phyloP scores from a whole-genome alignment of 805 yeast species.

The Ogataea polymorpha region DNA sequence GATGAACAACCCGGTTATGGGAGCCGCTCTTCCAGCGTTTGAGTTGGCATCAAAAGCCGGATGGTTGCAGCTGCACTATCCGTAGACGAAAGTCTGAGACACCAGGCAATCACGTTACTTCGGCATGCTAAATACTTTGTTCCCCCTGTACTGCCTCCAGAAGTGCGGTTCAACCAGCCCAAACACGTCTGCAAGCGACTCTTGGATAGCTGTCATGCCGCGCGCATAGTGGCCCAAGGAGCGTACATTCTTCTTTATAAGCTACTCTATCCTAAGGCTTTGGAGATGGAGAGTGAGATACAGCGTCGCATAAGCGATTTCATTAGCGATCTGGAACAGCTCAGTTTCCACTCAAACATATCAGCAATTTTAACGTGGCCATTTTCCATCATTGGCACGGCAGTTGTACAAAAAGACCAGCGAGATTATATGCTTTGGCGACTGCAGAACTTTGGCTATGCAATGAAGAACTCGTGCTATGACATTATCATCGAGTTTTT shows the following conservation, averaged over 20 bases:
- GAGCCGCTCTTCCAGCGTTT: slow-evolving; percentile 36
- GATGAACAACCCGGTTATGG: slow-evolving; percentile 41
- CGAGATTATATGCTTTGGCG: slow-evolving; percentile 15
- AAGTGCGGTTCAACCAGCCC: slow-evolving; percentile 13
- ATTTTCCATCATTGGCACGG: slow-evolving; percentile 15
- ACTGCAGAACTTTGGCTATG: slow-evolving; percentile 10
- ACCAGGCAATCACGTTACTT: slow-evolving; percentile 8
- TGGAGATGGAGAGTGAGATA: slow-evolving; percentile 9
- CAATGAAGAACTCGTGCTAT: slow-evolving; percentile 6
- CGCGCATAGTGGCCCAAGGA: slow-evolving; percentile 13
- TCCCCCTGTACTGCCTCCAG: slow-evolving; percentile 18
- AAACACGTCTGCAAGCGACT: slow-evolving; percentile 17
- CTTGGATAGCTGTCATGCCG: slow-evolving; percentile 17
- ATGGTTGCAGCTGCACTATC: slow-evolving; percentile 30
- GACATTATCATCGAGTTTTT: slow-evolving; percentile 12
- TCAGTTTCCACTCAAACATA: slow-evolving; percentile 11
- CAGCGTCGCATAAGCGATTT: slow-evolving; percentile 6
- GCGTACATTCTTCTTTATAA: slow-evolving; percentile 13
- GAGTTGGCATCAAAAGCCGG: slow-evolving; percentile 37
- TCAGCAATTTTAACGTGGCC: slow-evolving; percentile 17
- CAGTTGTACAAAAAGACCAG: slow-evolving; percentile 7
- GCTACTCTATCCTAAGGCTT: slow-evolving; percentile 10
- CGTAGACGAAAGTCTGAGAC: slow-evolving; percentile 5
- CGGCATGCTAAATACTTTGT: slow-evolving; percentile 16
- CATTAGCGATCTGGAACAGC: slow-evolving; percentile 9